These are phyloP conservation scores for Thymus quinquecostatus DNA, from an alignment of 257 asterid species.

Conservation along the genomic window DNA sequence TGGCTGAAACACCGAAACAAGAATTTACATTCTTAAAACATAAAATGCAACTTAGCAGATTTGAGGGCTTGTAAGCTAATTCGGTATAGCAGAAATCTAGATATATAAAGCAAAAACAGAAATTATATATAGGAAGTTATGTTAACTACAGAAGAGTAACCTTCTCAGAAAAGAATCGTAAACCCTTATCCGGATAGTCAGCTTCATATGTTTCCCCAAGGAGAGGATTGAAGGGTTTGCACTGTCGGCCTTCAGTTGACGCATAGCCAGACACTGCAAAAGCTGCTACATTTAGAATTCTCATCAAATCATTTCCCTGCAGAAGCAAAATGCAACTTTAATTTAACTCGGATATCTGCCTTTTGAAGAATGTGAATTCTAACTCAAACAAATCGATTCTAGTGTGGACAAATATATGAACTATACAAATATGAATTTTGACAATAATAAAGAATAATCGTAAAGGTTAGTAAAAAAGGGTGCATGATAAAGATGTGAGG, in stretches of 20 bases:
- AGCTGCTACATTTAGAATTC: constrained; percentile 92
- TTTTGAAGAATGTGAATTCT: constrained; percentile 11
- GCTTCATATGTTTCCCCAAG: constrained; percentile 99
- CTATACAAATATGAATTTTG: background rate
- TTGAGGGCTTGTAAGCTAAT: constrained; percentile 11
- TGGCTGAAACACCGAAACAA: constrained; percentile 7
- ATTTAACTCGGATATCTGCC: background rate
- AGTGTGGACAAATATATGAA: constrained; percentile 22
- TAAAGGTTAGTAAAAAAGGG: constrained; percentile 12
- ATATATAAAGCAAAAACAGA: background rate
- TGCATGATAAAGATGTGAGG: constrained; percentile 25
- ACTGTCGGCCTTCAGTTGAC: constrained; percentile 96
- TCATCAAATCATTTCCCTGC: constrained; percentile 98
- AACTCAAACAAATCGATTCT: constrained; percentile 14
- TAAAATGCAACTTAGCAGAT: background rate
- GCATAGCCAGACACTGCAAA: constrained; percentile 99
- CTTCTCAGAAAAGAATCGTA: constrained; percentile 95
- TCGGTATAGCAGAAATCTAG: background rate
- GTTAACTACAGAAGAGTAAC: constrained; percentile 42
- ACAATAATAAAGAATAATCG: constrained; percentile 5
- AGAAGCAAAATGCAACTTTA: constrained; percentile 32
- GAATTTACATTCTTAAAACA: background rate
- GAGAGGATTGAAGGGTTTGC: constrained; percentile 99
- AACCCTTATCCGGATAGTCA: constrained; percentile 96
- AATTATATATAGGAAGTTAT: constrained; percentile 14